Evolutionary conservation across 352 stramenopile genomes (phyloP).

Genomic region (Phytophthora multivora): DNA sequence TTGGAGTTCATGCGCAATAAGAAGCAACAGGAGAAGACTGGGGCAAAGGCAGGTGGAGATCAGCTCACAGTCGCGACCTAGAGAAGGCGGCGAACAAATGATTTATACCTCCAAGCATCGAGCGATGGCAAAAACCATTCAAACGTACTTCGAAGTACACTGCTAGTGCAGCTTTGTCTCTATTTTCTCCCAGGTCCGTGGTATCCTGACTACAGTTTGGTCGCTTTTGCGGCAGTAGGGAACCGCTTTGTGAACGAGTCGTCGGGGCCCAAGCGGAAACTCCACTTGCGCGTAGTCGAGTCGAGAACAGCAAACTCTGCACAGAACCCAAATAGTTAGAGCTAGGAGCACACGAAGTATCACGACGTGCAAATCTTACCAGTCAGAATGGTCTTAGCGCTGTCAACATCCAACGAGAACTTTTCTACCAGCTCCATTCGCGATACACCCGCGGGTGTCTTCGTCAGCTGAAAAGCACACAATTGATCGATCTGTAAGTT

Average conservation of each 20-base stretch:
- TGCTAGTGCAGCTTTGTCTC: slow-evolving; percentile 15
- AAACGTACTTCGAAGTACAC: slow-evolving; percentile 9
- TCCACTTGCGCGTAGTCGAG: slow-evolving; percentile 50
- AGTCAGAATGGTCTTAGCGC: slow-evolving; percentile 53
- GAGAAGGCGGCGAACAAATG: neutral
- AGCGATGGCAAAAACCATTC: slow-evolving; percentile 8
- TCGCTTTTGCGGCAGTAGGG: slow-evolving; percentile 47
- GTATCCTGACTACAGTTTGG: slow-evolving; percentile 42
- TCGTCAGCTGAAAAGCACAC: slow-evolving; percentile 29
- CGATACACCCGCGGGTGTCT: slow-evolving; percentile 43
- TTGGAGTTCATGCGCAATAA: slow-evolving; percentile 40
- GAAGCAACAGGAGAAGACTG: slow-evolving; percentile 16
- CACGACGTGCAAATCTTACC: slow-evolving; percentile 23
- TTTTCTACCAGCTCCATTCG: slow-evolving; percentile 54
- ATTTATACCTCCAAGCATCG: neutral
- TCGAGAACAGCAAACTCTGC: slow-evolving; percentile 60
- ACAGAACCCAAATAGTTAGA: slow-evolving; percentile 4
- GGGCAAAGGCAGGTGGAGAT: neutral
- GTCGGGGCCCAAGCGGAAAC: slow-evolving; percentile 53
- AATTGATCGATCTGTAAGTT: slow-evolving; percentile 5
- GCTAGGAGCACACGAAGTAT: neutral
- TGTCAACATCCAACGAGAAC: slow-evolving; percentile 41
- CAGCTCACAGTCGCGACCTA: slow-evolving; percentile 10
- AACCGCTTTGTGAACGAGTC: slow-evolving; percentile 60
- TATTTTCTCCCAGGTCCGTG: slow-evolving; percentile 12